These are phyloP conservation scores for Lactarius hengduanensis DNA, from an alignment of 768 basidiomycete genomes.

Conservation along the genomic window DNA sequence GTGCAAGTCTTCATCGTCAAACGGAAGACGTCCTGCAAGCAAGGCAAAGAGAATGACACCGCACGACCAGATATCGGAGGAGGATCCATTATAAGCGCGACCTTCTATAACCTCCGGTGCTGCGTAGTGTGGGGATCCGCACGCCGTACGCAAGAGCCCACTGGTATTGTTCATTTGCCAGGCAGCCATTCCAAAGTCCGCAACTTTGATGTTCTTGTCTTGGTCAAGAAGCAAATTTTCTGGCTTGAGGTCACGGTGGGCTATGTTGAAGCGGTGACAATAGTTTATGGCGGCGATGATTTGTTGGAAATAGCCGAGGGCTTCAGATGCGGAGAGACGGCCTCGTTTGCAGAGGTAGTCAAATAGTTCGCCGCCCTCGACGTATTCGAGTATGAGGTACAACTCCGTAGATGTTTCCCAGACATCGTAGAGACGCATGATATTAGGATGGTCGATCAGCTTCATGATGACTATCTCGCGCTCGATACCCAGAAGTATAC, in stretches of 20 bases:
- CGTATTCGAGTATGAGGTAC: conserved; percentile 91
- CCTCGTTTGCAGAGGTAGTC: conserved; percentile 85
- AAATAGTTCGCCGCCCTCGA: conserved; percentile 93
- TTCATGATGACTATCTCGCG: conserved; percentile 98
- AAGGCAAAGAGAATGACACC: conserved; percentile 91
- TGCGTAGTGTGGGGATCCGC: conserved; percentile 94
- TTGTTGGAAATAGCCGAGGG: conserved; percentile 86
- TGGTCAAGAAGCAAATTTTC: conserved; percentile 89
- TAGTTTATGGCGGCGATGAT: conserved; percentile 91
- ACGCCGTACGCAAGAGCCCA: conserved; percentile 72
- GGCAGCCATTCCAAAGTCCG: conserved; percentile 97
- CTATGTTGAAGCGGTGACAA: conserved; percentile 92
- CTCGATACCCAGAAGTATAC: conserved; percentile 76
- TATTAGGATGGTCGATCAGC: conserved; percentile 91
- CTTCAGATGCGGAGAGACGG: conserved; percentile 65
- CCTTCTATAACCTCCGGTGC: conserved; percentile 90
- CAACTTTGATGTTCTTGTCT: conserved; percentile 87
- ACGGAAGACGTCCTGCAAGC: conserved; percentile 85
- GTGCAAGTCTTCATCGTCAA: conserved; percentile 84
- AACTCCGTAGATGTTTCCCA: conserved; percentile 92
- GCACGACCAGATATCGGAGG: conserved; percentile 97
- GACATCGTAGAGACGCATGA: conserved; percentile 93
- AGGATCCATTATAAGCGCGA: conserved; percentile 76
- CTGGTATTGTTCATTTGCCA: conserved; percentile 69
- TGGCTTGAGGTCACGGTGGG: conserved; percentile 88